Conservation (phyloP, 2,329 filamentous ascomycete genomes). For the Simplicillium aogashimaense region DNA sequence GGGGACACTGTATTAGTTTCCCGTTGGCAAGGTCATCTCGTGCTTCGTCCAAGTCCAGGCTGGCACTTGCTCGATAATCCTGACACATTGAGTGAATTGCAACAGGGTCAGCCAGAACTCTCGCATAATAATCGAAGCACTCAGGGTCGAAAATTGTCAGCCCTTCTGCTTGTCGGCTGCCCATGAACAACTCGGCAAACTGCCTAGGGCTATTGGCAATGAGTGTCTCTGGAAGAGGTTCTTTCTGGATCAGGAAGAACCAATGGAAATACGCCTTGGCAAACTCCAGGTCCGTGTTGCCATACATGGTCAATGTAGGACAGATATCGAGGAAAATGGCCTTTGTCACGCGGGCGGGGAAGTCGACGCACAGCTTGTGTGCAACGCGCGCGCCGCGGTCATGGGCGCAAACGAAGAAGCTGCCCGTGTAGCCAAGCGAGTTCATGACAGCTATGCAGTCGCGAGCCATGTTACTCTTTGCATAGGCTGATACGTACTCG, state of each 20-base stretch:
- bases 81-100: conserved; percentile 40
- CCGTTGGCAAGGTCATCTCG: conserved; percentile 31
- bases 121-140: conserved; percentile 29
- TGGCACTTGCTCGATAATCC: conserved; percentile 44
- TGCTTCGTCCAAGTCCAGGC: conserved; percentile 40
- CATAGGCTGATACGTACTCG: conserved; percentile 21
- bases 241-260: conserved; percentile 45
- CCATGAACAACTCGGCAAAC: conserved; percentile 31
- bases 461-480: conserved; percentile 37
- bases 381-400: conserved; percentile 47
- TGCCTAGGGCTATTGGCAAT: conserved; percentile 25
- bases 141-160: conserved; percentile 21
- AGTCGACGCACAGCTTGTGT: conserved; percentile 42
- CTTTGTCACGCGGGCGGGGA: conserved; percentile 26
- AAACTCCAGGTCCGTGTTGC: conserved; percentile 28
- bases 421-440: conserved; percentile 20
- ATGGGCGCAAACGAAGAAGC: conserved; percentile 42
- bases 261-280: conserved; percentile 46
- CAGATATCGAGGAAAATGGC: conserved; percentile 41
- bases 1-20: conserved; percentile 31
- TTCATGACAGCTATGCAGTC: conserved; percentile 38
- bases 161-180: conserved; percentile 24
- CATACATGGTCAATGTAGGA: conserved; percentile 45
- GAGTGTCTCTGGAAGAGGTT: conserved; percentile 39
- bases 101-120: conserved; percentile 26